phyloP scores from a whole-genome alignment of 352 stramenopile genomes.

The Pythium utonaiense region DNA sequence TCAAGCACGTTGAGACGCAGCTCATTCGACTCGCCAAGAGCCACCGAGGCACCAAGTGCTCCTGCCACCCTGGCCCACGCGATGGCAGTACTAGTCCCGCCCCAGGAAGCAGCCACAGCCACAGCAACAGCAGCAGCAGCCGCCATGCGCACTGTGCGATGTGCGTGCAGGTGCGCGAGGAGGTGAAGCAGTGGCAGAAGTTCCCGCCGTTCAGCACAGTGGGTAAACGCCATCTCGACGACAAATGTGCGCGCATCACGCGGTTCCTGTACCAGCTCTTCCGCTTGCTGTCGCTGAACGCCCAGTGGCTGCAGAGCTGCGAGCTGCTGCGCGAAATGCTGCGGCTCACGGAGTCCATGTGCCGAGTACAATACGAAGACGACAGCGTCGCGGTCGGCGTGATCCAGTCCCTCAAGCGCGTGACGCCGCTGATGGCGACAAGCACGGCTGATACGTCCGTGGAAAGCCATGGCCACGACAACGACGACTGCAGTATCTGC shows the following conservation, averaged over 20 bases:
- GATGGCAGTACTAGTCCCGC: too few species aligned
- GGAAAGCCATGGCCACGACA: neutral
- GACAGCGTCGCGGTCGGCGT: constrained; percentile 38
- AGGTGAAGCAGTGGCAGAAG: constrained; percentile 36
- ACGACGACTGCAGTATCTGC: constrained; percentile 55
- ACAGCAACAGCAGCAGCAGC: constrained; percentile 12
- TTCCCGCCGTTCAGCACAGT: constrained; percentile 40
- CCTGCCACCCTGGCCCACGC: too few species aligned
- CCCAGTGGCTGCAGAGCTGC: constrained; percentile 49
- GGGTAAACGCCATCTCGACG: constrained; percentile 41
- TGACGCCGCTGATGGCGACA: constrained; percentile 17
- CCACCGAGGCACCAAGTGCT: constrained; percentile 22
- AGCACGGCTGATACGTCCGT: neutral
- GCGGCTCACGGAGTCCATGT: constrained; percentile 40
- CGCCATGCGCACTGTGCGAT: constrained; percentile 21
- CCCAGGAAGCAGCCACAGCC: constrained; percentile 3
- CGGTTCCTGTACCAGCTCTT: constrained; percentile 51
- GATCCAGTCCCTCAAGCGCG: constrained; percentile 40
- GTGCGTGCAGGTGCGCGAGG: constrained; percentile 38
- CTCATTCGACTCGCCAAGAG: constrained; percentile 37
- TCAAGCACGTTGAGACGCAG: constrained; percentile 37
- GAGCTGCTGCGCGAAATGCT: constrained; percentile 48
- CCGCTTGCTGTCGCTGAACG: constrained; percentile 28
- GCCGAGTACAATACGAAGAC: constrained; percentile 45
- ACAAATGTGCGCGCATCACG: constrained; percentile 46